Evolutionary conservation across 306 rosid genomes (phyloP), one percentile per base, ranked within the genome.

Genomic region (Cajanus cajan): DNA sequence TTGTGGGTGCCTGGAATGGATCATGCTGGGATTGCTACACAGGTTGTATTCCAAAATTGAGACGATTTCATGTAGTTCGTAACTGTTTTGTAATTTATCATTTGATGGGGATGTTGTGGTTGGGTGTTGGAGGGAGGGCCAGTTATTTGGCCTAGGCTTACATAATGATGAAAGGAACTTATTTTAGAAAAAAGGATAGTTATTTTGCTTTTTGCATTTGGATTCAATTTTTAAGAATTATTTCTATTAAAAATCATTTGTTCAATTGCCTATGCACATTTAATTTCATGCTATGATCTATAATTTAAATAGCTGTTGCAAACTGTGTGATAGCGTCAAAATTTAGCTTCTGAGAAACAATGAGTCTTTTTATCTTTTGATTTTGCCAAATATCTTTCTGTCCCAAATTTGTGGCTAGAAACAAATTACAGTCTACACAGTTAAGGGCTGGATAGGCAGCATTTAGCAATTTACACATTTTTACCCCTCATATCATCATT

Each of bases 1-100:
- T 76, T 95, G 90, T 95, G 99, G 98, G 97, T 95, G 79, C 99
- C 99, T 82, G 94, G 97, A 80, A 86, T 90, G 93, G 99, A 95
- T 85, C 99, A 95, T 81, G 97, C 99, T 8, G 98, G 98, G 79
- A 93, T 93, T 61, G 99, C 99, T n/a, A 95, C 99, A 31, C 98
- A 95, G 99, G 98, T 90, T 71, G 45, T 79, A 5, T 71, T 47
- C 69, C 70, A 72, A 67, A 69, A 61, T 71, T 61, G 34, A 43
- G 41, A 74, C 76, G 31, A 48, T 71, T 69, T 47, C 10, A 9
- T 52, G 18, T 67, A 13, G 57, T 70, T 64, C 39, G 68, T 54
- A 9, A 51, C 52, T 69, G 25, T 73, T 28, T 73, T 63, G 21
- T 59, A 21, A 58, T 66, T 43, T 62, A 44, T 63, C 64, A 76